phyloP scores from a whole-genome alignment of 768 basidiomycete species.

The Fistulinella prunicolor region DNA sequence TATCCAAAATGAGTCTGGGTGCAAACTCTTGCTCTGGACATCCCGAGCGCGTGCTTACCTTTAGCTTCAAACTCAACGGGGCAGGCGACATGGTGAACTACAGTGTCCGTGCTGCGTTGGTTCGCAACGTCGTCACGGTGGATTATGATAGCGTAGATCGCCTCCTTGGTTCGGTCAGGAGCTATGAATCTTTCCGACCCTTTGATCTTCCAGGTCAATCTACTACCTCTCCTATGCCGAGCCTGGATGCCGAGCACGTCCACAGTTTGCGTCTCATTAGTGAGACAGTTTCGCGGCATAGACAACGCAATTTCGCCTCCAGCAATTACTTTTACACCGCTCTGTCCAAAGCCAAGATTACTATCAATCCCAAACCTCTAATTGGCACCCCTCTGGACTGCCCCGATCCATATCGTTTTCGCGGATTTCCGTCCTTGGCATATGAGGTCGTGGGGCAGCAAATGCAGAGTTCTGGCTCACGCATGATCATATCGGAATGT shows the following conservation, averaged over 20 bases:
- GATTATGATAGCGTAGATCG: slow-evolving; percentile 69
- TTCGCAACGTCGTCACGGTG: slow-evolving; percentile 62
- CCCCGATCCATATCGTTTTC: slow-evolving; percentile 32
- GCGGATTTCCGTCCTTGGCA: slow-evolving; percentile 49
- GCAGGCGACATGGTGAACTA: slow-evolving; percentile 67
- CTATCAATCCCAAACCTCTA: slow-evolving; percentile 27
- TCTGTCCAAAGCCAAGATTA: slow-evolving; percentile 28
- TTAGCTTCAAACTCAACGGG: slow-evolving; percentile 68
- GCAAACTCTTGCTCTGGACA: slow-evolving; percentile 27
- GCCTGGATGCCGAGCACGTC: slow-evolving; percentile 17
- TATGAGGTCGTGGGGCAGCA: slow-evolving; percentile 41
- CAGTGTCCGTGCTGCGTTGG: slow-evolving; percentile 65
- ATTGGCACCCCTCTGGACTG: slow-evolving; percentile 30
- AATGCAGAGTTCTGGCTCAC: slow-evolving; percentile 40
- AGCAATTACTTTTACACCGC: slow-evolving; percentile 26
- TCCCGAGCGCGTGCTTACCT: slow-evolving; percentile 66
- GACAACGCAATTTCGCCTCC: slow-evolving; percentile 19
- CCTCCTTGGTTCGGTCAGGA: slow-evolving; percentile 34
- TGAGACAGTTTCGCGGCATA: slow-evolving; percentile 25
- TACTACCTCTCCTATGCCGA: background rate
- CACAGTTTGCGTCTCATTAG: slow-evolving; percentile 33
- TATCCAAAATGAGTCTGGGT: slow-evolving; percentile 51
- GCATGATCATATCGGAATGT: slow-evolving; percentile 65
- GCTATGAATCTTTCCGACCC: slow-evolving; percentile 16
- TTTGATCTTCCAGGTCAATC: slow-evolving; percentile 13